phyloP scores from a whole-genome alignment of 345 rosid genomes.

The Populus pruinosa region DNA sequence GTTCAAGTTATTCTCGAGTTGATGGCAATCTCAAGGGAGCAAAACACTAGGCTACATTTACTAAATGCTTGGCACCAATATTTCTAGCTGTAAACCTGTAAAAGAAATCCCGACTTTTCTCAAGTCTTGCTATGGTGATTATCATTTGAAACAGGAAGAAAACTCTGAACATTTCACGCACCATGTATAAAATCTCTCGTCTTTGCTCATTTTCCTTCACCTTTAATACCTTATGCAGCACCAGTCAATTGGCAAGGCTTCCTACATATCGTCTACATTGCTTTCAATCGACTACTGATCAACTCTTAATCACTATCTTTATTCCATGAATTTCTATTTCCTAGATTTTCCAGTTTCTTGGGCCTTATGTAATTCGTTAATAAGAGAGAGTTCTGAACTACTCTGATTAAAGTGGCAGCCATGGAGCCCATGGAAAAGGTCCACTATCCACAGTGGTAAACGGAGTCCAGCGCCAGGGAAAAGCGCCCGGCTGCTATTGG shows the following conservation, averaged over 20 bases:
- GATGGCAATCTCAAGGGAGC: not conserved
- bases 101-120: not conserved
- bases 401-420: constrained; percentile 95
- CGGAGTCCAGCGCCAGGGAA: constrained; percentile 64
- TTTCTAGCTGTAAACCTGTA: not conserved
- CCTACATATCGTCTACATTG: not conserved
- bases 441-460: constrained; percentile 81
- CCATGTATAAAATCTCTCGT: not conserved
- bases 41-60: not conserved
- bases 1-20: not conserved
- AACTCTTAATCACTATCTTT: constrained; percentile 36
- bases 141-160: not conserved
- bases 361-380: constrained; percentile 71
- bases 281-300: not conserved
- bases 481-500: constrained; percentile 79
- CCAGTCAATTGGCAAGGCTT: not conserved
- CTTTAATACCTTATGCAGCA: not conserved
- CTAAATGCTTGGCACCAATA: not conserved
- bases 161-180: not conserved
- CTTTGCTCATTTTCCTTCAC: not conserved
- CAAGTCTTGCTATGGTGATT: not conserved
- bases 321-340: constrained; percentile 42
- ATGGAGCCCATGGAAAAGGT: constrained; percentile 68
- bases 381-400: constrained; percentile 78
- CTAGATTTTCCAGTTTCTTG: constrained; percentile 52